Conservation (phyloP, 2,329 filamentous ascomycete species). For the Diaporthe capsici region DNA sequence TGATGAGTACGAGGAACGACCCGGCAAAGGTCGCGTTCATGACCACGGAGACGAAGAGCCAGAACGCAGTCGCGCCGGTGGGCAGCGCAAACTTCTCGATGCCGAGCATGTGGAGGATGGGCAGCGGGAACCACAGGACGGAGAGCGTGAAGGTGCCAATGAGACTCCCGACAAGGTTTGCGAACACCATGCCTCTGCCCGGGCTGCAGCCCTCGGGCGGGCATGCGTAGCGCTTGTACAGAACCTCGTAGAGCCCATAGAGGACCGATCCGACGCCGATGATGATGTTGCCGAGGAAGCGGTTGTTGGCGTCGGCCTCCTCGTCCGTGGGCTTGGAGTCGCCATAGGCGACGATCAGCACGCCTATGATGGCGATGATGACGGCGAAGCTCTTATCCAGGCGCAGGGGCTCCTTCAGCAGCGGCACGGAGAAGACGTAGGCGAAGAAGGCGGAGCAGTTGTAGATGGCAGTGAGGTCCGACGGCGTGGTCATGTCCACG, state of each 20-base stretch:
- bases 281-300: conserved; percentile 88
- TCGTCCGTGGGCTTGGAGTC: conserved; percentile 67
- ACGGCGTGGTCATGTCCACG: conserved; percentile 92
- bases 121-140: conserved; percentile 93
- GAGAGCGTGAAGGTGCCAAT: conserved; percentile 89
- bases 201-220: conserved; percentile 90
- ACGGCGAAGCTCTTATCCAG: conserved; percentile 90
- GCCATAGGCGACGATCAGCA: conserved; percentile 95
- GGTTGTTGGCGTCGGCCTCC: conserved; percentile 66
- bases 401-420: conserved; percentile 87
- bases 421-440: conserved; percentile 93
- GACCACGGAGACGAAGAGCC: conserved; percentile 84
- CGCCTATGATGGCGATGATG: conserved; percentile 86
- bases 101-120: conserved; percentile 83
- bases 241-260: conserved; percentile 96
- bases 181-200: conserved; percentile 94
- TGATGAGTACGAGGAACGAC: conserved; percentile 92
- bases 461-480: conserved; percentile 97
- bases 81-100: conserved; percentile 89
- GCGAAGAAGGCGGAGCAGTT: conserved; percentile 99
- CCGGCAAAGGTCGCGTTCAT: conserved; percentile 95
- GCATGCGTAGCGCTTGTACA: conserved; percentile 95
- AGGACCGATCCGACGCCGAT: conserved; percentile 92
- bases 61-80: conserved; percentile 80
- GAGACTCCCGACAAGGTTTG: conserved; percentile 89